These are phyloP conservation scores for Cymbidium sinense DNA, from an alignment of 106 monocot genomes.

Conservation along the genomic window DNA sequence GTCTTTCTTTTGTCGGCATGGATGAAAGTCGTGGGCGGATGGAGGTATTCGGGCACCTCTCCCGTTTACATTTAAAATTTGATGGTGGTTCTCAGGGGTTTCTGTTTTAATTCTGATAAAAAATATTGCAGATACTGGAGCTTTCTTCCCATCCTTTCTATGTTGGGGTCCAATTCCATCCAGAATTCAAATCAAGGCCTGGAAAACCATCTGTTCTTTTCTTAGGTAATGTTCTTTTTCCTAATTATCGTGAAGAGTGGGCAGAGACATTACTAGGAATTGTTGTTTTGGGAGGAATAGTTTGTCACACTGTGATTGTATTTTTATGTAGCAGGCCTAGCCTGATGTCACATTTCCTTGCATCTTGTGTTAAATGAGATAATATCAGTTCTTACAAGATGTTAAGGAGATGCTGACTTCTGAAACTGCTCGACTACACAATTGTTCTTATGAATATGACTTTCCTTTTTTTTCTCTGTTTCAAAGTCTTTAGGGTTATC, in stretches of 20 bases:
- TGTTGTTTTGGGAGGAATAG: neutral
- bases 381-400: neutral
- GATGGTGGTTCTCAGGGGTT: neutral
- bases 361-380: neutral
- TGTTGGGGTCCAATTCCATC: conserved; percentile 82
- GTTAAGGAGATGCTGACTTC: neutral
- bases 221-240: conserved; percentile 32
- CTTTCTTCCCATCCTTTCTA: conserved; percentile 66
- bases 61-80: neutral
- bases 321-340: too few species aligned
- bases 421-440: too few species aligned
- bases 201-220: conserved; percentile 75
- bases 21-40: conserved; percentile 70
- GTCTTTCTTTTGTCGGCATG: conserved; percentile 77
- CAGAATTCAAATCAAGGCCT: conserved; percentile 89
- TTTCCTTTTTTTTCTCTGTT: too few species aligned
- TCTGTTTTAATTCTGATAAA: neutral
- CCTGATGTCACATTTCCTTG: neutral
- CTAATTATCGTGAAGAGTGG: too few species aligned
- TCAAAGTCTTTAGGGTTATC: too few species aligned
- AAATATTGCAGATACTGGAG: conserved; percentile 49
- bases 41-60: conserved; percentile 38
- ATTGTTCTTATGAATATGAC: too few species aligned
- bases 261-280: neutral
- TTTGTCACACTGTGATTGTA: neutral